These are phyloP conservation scores for Blastobotrys robertii DNA, from an alignment of 805 yeast genomes.

Conservation along the genomic window DNA sequence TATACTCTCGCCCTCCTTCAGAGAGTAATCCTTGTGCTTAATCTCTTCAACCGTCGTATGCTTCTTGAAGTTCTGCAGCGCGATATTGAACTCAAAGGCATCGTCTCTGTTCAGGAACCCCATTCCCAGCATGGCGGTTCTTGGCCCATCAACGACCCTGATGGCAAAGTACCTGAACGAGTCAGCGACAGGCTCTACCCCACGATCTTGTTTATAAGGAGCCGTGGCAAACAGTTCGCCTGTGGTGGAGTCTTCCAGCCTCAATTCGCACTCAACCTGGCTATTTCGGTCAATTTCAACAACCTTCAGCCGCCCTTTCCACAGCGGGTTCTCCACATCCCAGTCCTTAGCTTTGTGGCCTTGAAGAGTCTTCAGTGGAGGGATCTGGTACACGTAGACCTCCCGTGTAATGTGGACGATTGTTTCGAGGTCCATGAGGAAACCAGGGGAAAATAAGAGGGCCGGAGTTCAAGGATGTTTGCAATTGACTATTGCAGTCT, in stretches of 20 bases:
- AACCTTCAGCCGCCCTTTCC: constrained; percentile 28
- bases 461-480: too few relatives aligned
- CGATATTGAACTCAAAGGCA: constrained; percentile 31
- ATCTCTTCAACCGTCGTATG: constrained; percentile 8
- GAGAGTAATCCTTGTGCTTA: constrained; percentile 17
- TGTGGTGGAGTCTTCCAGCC: constrained; percentile 21
- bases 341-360: constrained; percentile 25
- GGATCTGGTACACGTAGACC: constrained; percentile 22
- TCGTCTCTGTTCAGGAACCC: constrained; percentile 29
- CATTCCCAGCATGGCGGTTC: constrained; percentile 34
- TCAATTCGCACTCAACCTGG: constrained; percentile 19
- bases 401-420: constrained; percentile 15
- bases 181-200: constrained; percentile 26
- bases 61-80: constrained; percentile 28
- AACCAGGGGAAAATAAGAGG: too few relatives aligned
- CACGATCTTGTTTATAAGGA: constrained; percentile 26
- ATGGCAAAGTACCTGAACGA: constrained; percentile 31
- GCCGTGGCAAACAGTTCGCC: constrained; percentile 31
- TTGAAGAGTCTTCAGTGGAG: constrained; percentile 19
- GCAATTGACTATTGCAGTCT: too few relatives aligned
- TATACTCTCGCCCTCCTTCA: constrained; percentile 20
- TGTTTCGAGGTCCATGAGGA: constrained; percentile 8
- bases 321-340: constrained; percentile 28
- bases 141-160: constrained; percentile 24
- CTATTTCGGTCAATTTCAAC: constrained; percentile 17